These are phyloP conservation scores for Sarcodon aspratus DNA, from an alignment of 768 basidiomycete species.

Conservation along the genomic window DNA sequence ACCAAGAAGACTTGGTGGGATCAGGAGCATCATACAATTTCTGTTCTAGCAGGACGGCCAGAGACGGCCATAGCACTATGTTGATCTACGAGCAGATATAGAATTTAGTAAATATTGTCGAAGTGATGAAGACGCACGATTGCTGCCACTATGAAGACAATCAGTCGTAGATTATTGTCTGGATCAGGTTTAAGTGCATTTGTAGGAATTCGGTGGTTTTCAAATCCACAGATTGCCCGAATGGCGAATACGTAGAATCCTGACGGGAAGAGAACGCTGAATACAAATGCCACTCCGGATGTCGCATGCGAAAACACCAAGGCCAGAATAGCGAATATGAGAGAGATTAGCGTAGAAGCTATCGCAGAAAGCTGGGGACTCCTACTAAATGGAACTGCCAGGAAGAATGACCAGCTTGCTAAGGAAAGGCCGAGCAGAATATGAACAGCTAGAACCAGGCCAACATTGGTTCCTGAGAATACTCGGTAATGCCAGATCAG, in stretches of 20 bases:
- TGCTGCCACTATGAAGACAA: constrained; percentile 52
- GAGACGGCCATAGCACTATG: constrained; percentile 63
- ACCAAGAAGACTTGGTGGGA: constrained; percentile 11
- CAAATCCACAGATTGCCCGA: constrained; percentile 57
- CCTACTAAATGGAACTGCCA: constrained; percentile 59
- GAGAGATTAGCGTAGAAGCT: constrained; percentile 48
- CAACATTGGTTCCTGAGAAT: constrained; percentile 48
- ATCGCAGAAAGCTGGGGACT: constrained; percentile 66
- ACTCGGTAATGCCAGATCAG: constrained; percentile 56
- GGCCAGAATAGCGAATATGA: constrained; percentile 58
- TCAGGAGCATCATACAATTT: constrained; percentile 48
- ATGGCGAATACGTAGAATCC: constrained; percentile 66
- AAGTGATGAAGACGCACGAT: constrained; percentile 32
- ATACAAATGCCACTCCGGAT: constrained; percentile 42
- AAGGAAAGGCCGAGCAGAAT: constrained; percentile 56
- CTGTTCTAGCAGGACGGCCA: constrained; percentile 50
- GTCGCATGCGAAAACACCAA: constrained; percentile 31
- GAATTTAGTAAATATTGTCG: background rate
- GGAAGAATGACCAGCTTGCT: constrained; percentile 63
- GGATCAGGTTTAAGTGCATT: constrained; percentile 50
- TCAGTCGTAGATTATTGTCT: constrained; percentile 37
- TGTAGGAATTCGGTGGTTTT: constrained; percentile 43
- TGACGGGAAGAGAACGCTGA: constrained; percentile 65
- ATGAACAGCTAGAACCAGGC: constrained; percentile 52
- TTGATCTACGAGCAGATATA: constrained; percentile 33